phyloP scores from a whole-genome alignment of 495 filamentous ascomycete genomes.

The Halenospora varia region DNA sequence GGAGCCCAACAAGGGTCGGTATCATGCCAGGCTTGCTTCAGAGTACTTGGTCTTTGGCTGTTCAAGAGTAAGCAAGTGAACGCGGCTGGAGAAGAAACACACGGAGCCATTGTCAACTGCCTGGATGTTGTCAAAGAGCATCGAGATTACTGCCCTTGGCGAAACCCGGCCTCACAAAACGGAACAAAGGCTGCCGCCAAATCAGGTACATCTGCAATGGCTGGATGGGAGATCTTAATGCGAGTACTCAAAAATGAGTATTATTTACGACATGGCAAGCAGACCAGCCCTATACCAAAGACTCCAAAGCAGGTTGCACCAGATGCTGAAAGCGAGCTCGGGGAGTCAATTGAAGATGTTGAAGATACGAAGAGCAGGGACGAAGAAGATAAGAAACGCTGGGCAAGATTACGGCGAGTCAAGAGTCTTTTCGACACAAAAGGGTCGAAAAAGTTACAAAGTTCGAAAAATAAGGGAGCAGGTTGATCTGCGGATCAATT shows the following conservation, averaged over 20 bases:
- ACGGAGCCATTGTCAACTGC: slow-evolving; percentile 54
- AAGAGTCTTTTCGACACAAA: slow-evolving; percentile 56
- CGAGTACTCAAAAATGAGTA: slow-evolving; percentile 25
- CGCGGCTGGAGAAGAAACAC: slow-evolving; percentile 43
- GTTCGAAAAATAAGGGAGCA: neutral
- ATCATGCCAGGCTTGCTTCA: slow-evolving; percentile 78
- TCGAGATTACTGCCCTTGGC: slow-evolving; percentile 80
- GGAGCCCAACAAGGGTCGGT: slow-evolving; percentile 54
- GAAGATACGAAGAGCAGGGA: slow-evolving; percentile 41
- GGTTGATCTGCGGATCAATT: neutral
- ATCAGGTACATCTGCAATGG: slow-evolving; percentile 3
- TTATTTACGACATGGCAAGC: slow-evolving; percentile 12
- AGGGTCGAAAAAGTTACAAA: slow-evolving; percentile 33
- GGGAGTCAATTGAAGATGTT: slow-evolving; percentile 25
- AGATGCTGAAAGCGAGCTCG: slow-evolving; percentile 7
- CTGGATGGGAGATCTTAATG: slow-evolving; percentile 23
- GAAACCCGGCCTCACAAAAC: slow-evolving; percentile 55
- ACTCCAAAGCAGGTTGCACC: slow-evolving; percentile 13
- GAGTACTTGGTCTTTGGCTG: slow-evolving; percentile 90
- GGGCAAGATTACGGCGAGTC: slow-evolving; percentile 48
- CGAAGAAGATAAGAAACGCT: slow-evolving; percentile 51
- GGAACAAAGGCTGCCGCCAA: slow-evolving; percentile 6
- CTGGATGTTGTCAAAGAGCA: slow-evolving; percentile 68
- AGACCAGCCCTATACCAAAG: neutral
- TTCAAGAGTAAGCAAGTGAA: slow-evolving; percentile 63